A percentile compares a stretch with the other conserved stretches of the same genome.
Conservation (phyloP, 2,329 filamentous ascomycete species). For the Gnomoniopsis smithogilvyi region DNA sequence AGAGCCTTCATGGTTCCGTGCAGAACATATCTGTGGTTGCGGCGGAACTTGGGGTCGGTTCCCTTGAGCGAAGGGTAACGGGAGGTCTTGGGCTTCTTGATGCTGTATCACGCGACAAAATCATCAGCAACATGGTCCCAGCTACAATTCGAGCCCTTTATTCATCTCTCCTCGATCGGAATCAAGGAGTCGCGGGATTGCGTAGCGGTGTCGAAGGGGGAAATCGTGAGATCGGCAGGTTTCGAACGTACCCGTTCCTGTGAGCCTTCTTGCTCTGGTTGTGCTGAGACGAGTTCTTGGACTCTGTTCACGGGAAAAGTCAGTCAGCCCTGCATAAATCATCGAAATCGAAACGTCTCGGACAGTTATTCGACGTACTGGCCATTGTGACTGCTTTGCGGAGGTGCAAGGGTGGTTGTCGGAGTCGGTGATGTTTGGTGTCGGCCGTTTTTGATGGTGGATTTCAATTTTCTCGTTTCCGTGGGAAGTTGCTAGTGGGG, state of each 20-base stretch:
- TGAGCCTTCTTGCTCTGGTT: slow-evolving; percentile 99
- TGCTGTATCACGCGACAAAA: slow-evolving; percentile 53
- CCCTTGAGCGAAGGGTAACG: slow-evolving; percentile 98
- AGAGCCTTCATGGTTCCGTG: slow-evolving; percentile 98
- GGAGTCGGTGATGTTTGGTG: slow-evolving; percentile 9
- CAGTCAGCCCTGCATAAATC: slow-evolving; percentile 21
- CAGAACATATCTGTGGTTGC: slow-evolving; percentile 99
- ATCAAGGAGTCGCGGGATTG: slow-evolving; percentile 10
- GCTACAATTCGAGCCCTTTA: not conserved
- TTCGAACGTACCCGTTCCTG: slow-evolving; percentile 83
- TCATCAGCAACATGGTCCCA: slow-evolving; percentile 11
- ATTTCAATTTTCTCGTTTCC: slow-evolving; percentile 23
- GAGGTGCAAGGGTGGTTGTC: slow-evolving; percentile 30
- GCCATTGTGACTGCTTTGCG: slow-evolving; percentile 58
- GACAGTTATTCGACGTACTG: slow-evolving; percentile 50
- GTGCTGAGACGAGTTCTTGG: slow-evolving; percentile 99
- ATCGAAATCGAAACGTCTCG: not conserved
- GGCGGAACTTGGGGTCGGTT: slow-evolving; percentile 98
- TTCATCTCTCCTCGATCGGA: slow-evolving; percentile 1
- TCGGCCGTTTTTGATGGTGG: slow-evolving; percentile 11
- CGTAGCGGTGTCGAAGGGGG: not conserved
- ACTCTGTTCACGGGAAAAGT: slow-evolving; percentile 60
- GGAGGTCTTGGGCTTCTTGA: slow-evolving; percentile 99
- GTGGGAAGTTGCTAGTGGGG: slow-evolving; percentile 6
- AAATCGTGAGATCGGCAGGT: not conserved